phyloP scores from a whole-genome alignment of 306 rosid genomes.

The Mucuna pruriens region DNA sequence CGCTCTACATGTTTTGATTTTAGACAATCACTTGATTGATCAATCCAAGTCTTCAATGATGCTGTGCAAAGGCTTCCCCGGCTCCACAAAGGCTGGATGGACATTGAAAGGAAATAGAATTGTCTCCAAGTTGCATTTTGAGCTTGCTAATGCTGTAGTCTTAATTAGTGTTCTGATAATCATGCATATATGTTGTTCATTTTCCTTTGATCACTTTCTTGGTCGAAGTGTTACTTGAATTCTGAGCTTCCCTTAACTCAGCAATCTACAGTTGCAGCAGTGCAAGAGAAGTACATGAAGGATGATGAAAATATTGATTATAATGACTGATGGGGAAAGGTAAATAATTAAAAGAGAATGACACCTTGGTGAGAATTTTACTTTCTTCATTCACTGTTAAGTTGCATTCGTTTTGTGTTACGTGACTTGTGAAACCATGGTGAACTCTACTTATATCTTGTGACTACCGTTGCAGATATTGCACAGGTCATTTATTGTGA shows the following conservation, averaged over 20 bases:
- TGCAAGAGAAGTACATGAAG: constrained; percentile 96
- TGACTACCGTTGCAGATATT: constrained; percentile 15
- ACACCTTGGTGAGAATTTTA: constrained; percentile 23
- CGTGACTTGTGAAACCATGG: background rate
- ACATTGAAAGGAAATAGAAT: background rate
- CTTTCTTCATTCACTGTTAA: constrained; percentile 22
- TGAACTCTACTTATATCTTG: constrained; percentile 1
- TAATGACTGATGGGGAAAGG: constrained; percentile 37
- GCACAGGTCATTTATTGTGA: background rate
- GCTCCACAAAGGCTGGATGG: background rate
- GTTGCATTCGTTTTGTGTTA: background rate
- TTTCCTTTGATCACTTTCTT: constrained; percentile 7
- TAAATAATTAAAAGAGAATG: background rate
- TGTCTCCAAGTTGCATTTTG: constrained; percentile 12
- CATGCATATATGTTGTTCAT: background rate
- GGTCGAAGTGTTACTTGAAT: background rate
- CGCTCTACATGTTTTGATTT: background rate
- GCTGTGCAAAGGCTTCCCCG: background rate
- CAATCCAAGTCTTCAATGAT: background rate
- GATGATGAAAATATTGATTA: constrained; percentile 64
- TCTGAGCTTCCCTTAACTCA: constrained; percentile 57
- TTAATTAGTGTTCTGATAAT: constrained; percentile 6
- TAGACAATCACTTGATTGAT: background rate
- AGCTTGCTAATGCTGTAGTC: background rate
- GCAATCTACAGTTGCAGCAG: constrained; percentile 85